These are phyloP conservation scores for Lecanoromycetidae sp. DNA, from an alignment of 2,329 filamentous ascomycete species.

Conservation along the genomic window DNA sequence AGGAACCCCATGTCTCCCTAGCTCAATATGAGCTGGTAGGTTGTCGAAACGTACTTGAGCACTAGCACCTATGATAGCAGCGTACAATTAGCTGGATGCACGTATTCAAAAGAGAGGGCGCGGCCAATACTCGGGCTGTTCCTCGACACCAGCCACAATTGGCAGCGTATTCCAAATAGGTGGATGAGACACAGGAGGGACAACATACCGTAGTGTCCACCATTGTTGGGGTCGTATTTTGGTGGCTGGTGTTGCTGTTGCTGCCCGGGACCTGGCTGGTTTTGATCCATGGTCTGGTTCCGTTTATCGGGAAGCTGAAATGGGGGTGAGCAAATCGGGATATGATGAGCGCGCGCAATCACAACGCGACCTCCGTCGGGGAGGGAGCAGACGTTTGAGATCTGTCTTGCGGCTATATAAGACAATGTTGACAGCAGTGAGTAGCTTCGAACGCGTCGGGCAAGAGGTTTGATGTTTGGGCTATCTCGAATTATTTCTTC, in stretches of 20 bases:
- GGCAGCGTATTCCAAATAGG: too few species aligned
- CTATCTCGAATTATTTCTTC: too few species aligned
- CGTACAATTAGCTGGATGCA: conserved; percentile 4
- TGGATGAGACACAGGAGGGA: conserved; percentile 13
- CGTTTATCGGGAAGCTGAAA: conserved; percentile 4
- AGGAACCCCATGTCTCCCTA: conserved; percentile 1
- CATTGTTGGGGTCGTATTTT: conserved; percentile 59
- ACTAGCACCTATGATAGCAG: conserved; percentile 46
- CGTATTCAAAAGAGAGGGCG: too few species aligned
- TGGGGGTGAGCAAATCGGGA: neutral
- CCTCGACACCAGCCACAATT: too few species aligned
- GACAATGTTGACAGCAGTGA: too few species aligned
- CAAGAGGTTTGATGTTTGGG: too few species aligned
- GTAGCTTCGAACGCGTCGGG: too few species aligned
- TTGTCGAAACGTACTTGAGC: conserved; percentile 45
- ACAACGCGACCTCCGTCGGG: neutral
- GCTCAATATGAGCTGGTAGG: conserved; percentile 9
- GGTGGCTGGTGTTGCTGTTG: conserved; percentile 46
- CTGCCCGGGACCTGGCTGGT: conserved; percentile 42
- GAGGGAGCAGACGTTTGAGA: neutral
- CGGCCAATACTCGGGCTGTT: too few species aligned
- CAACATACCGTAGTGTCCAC: conserved; percentile 63
- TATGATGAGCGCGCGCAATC: conserved; percentile 2
- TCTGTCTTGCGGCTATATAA: neutral
- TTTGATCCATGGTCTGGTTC: conserved; percentile 41